Conservation (phyloP, 2,329 filamentous ascomycete species). For the Claviceps digitariae region DNA sequence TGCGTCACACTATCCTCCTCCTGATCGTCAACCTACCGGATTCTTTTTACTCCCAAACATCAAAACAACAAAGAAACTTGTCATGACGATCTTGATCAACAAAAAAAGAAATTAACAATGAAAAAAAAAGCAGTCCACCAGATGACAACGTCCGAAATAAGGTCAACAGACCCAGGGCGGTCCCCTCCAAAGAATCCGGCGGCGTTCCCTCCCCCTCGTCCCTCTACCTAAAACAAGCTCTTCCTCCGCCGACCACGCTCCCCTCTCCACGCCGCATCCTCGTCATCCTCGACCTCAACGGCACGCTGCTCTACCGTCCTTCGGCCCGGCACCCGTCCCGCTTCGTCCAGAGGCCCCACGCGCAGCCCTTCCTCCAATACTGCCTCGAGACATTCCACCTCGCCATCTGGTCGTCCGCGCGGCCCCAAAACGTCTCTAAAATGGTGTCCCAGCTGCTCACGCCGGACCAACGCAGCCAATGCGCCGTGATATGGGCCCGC, state of each 20-base stretch:
- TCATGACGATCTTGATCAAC: no score
- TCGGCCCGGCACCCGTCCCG: slow-evolving; percentile 29
- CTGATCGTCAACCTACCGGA: no score
- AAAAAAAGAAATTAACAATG: background rate
- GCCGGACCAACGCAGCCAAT: slow-evolving; percentile 31
- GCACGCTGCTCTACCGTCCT: slow-evolving; percentile 68
- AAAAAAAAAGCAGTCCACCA: background rate
- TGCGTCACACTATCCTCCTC: background rate
- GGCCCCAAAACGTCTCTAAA: slow-evolving; percentile 52
- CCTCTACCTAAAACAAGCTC: slow-evolving; percentile 46
- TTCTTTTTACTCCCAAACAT: no score
- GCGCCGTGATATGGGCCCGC: slow-evolving; percentile 66
- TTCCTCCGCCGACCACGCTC: slow-evolving; percentile 26
- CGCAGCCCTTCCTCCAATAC: slow-evolving; percentile 57
- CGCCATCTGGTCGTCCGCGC: slow-evolving; percentile 85
- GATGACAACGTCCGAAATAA: no score
- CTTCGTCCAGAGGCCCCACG: slow-evolving; percentile 55
- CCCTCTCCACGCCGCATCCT: slow-evolving; percentile 49
- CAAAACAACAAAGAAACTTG: no score
- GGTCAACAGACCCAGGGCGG: background rate
- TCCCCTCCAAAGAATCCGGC: slow-evolving; percentile 30
- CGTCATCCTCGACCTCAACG: slow-evolving; percentile 84
- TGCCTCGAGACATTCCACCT: slow-evolving; percentile 63
- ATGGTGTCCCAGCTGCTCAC: slow-evolving; percentile 57
- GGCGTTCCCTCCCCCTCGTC: slow-evolving; percentile 47